Conservation (phyloP, 306 rosid species). For the Citrullus colocynthis region DNA sequence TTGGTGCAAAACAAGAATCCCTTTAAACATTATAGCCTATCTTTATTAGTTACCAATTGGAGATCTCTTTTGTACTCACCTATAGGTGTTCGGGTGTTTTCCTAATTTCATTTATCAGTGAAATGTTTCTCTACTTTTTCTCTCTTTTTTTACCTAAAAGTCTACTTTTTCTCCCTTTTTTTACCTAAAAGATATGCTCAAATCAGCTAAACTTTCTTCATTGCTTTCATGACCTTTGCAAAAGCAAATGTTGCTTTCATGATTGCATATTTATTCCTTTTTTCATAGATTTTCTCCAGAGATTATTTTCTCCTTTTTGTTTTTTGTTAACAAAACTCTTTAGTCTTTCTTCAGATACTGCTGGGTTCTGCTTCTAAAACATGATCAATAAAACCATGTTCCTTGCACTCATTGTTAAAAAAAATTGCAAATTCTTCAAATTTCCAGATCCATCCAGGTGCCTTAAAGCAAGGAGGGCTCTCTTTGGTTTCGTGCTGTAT, state of each 20-base stretch:
- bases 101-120: too few species aligned
- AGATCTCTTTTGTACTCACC: too few species aligned
- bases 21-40: too few species aligned
- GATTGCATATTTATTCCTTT: not conserved
- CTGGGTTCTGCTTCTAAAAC: not conserved
- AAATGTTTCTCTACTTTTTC: too few species aligned
- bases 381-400: not conserved
- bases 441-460: slow-evolving; percentile 88
- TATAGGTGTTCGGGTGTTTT: too few species aligned
- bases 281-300: not conserved
- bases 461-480: slow-evolving; percentile 73
- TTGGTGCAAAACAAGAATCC: too few species aligned
- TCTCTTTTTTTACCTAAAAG: too few species aligned
- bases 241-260: not conserved
- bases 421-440: slow-evolving; percentile 6
- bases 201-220: not conserved
- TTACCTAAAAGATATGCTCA: not conserved
- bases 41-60: too few species aligned
- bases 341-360: not conserved
- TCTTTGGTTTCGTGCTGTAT: slow-evolving; percentile 85
- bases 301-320: not conserved
- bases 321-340: not conserved
- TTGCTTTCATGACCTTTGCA: not conserved
- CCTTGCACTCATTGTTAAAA: not conserved
- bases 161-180: too few species aligned